Base-by-base conservation (phyloP, 2,329 filamentous ascomycete species). In the Aspergillus aculeatus region DNA sequence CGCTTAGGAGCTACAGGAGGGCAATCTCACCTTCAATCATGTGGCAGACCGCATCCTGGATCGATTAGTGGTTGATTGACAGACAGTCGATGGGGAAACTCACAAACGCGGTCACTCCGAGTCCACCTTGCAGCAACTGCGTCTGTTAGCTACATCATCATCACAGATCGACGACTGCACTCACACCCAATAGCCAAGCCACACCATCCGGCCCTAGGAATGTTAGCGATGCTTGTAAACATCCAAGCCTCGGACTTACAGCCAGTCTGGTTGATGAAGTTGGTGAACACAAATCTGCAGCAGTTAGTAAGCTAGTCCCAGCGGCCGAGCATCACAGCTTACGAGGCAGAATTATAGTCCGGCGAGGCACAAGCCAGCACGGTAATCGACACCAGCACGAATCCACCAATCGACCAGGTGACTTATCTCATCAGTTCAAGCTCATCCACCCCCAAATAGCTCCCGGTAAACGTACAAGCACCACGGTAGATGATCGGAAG, bases 401-500 rank as follows among this genome's bases (percentile, higher is more conserved):
- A 90, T 0, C 89, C 89, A 2, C 80, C 74, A 12, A 91, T 80
- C 1, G 85, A 89, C 89, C 88, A 91, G 51, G 86, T 81, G 65
- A 92, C 71, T 74, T 14, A 16, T 1, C 3, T 29, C 1, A 41
- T 69, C 31, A 66, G 58, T 47, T 29, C 16, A 11, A 5, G 21
- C 50, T 12, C 12, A 21, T 24, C 47, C n/a, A 19, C 9, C 19
- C 2, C 12, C 12, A 11, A 2, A 12, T 23, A 1, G 11, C 19
- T 11, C 31, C 5, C 14, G 0, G 4, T 4, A 4, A 24, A 41
- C 72, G 3, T 64, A 74, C 72, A 88, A 1, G 88, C 88, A 6
- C 82, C 82, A 65, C 89, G 85, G 70, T 87, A 91, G 64, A 91
- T 80, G 5, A 83, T 78, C 0, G 88, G 88, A 1, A 92, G 77